Base-by-base conservation (phyloP, 805 yeast species). In the Ogataea wickerhamii region DNA sequence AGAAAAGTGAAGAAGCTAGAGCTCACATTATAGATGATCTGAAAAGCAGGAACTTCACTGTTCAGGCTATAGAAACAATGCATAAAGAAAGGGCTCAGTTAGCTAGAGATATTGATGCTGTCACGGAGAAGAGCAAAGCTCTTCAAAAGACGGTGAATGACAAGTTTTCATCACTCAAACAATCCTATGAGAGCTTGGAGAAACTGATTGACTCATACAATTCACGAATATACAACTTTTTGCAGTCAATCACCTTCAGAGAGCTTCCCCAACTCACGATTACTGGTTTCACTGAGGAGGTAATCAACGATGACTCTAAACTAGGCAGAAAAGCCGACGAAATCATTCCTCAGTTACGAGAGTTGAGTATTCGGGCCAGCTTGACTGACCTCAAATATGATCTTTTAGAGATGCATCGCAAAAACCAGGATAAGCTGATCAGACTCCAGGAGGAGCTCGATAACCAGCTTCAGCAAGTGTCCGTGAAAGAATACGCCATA, bases 31-130 rank as follows among this genome's bases (percentile, higher is more conserved):
- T 74, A 26, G 45, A 51, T 7, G 64, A 70, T 32, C 68, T 87
- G 14, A 57, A 66, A 3, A 61, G 57, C 2, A 78, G 73, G 43
- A 87, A 87, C 2, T 66, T 80, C 36, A 74, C 84, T 3, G 70
- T 83, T 4, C 69, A 67, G 12, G 80, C 76, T 29, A 76, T 87
- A 36, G 87, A 87, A 48, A 61, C 69, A 37, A 68, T 82, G 61
- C 78, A 75, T 49, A 61, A 63, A 22, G 86, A 81, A 51, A 67
- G 86, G 39, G 86, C 80, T 34, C 70, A 70, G 32, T 56, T 82
- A 4, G 68, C 80, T 5, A 70, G 70, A 44, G 60, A 71, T 13
- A 67, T 83, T 34, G 87, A 82, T 38, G 29, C 52, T 3, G 48
- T 61, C 10, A 60, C 58, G 34, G 52, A 56, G 28, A 69, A 72